Conservation (phyloP, 805 yeast genomes). For the Ogataea neopini region DNA sequence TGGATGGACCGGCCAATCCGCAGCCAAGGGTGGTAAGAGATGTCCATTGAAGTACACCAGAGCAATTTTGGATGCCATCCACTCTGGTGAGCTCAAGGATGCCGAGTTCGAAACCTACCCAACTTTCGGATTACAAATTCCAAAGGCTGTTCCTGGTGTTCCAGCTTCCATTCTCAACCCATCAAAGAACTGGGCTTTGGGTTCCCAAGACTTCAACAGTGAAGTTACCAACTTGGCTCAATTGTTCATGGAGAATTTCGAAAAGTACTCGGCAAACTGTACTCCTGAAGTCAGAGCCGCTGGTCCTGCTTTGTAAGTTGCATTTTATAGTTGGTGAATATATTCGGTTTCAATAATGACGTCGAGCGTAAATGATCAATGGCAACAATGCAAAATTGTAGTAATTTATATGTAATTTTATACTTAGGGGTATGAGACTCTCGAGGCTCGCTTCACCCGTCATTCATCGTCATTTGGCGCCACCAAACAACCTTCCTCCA, state of each 20-base stretch:
- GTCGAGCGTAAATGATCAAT: too few relatives aligned
- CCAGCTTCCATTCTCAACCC: constrained; percentile 89
- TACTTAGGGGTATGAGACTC: not conserved
- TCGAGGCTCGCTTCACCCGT: not conserved
- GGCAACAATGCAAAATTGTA: too few relatives aligned
- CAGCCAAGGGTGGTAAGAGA: constrained; percentile 91
- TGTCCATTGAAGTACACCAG: constrained; percentile 97
- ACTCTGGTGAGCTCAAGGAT: constrained; percentile 81
- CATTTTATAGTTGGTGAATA: not conserved
- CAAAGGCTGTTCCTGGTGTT: constrained; percentile 78
- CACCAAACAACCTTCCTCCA: constrained; percentile 21
- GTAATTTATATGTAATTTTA: too few relatives aligned
- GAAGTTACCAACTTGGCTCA: constrained; percentile 70
- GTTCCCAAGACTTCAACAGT: constrained; percentile 48
- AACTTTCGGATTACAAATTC: constrained; percentile 83
- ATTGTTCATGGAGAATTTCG: constrained; percentile 84
- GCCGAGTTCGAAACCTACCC: constrained; percentile 84
- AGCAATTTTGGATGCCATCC: constrained; percentile 92
- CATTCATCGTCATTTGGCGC: constrained; percentile 5
- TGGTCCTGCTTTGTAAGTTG: constrained; percentile 64
- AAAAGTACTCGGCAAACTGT: constrained; percentile 78
- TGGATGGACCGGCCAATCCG: constrained; percentile 97
- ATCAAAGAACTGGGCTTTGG: constrained; percentile 72
- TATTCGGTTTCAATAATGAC: too few relatives aligned
- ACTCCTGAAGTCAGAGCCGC: constrained; percentile 88